Base-by-base conservation (phyloP, 768 basidiomycete genomes). In the Naganishia randhawae region DNA sequence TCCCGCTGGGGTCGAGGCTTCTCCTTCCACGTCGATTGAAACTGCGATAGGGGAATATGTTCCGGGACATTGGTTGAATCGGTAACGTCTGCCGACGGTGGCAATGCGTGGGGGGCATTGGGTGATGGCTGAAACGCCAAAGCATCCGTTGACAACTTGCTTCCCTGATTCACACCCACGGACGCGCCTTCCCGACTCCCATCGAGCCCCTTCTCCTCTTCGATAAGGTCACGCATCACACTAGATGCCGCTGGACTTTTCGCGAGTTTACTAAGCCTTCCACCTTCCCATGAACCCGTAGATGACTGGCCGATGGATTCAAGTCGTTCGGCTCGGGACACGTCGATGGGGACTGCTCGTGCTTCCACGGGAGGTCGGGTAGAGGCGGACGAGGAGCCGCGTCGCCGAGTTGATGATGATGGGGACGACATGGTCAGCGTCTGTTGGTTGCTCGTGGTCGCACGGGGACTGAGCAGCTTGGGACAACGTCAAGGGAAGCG, bases 1-100 rank as follows among this genome's bases (percentile, higher is more conserved):
- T 92, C 91, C 64, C 84, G 84, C 22, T 69, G 67, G 41, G 73
- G 71, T 32, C 78, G 70, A 31, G 48, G 69, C 41, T 67, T 52
- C 55, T 61, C 39, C 41, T 48, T 55, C 53, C 31, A 48, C 16
- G 42, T 57, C 29, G 37, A 25, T 51, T 50, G 53, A 33, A 55
- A 45, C 13, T 55, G 41, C 41, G 66, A 57, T 19, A 68, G 37
- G 9, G 29, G 33, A 33, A 68, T 62, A 51, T 68, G 57, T n/a
- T 35, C 35, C 17, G 53, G 54, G 6, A 31, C n/a, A 27, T 45
- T 50, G 19, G 45, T 27, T 2, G 57, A 32, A 22, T 31, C 33
- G 52, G 19, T 17, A 25, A 3, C n/a, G 33, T 22, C 52, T 9
- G 52, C 16, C 14, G 42, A 27, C 19, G 39, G 50, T 31, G 63